A percentile compares a stretch with the other conserved stretches of the same genome.
Evolutionary conservation across 768 basidiomycete genomes (phyloP).

Genomic region (Cyathus striatus): DNA sequence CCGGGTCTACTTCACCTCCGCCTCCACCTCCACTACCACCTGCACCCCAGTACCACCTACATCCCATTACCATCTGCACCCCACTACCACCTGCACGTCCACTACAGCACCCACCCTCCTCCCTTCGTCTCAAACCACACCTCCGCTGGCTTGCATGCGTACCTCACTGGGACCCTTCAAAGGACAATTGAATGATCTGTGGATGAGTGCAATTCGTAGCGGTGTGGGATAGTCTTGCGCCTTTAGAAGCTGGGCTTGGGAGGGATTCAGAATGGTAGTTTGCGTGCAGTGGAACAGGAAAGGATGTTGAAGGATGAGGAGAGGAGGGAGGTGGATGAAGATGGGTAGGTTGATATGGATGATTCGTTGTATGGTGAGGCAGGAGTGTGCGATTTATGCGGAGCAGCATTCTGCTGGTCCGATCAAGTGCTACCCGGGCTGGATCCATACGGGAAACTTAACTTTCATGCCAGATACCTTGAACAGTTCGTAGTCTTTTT

Average conservation of each 20-base stretch:
- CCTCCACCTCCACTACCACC: no score
- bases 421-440: background rate
- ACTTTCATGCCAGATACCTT: background rate
- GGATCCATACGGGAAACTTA: background rate
- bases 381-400: slow-evolving; percentile 82
- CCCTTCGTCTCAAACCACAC: slow-evolving; percentile 55
- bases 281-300: slow-evolving; percentile 19
- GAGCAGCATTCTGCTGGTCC: slow-evolving; percentile 79
- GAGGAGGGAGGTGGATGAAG: slow-evolving; percentile 9
- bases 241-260: slow-evolving; percentile 58
- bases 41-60: no score
- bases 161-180: slow-evolving; percentile 78
- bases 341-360: slow-evolving; percentile 68
- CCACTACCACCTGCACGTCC: slow-evolving; percentile 25
- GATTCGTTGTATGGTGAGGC: slow-evolving; percentile 54
- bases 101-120: slow-evolving; percentile 17
- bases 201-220: slow-evolving; percentile 99
- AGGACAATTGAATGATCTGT: slow-evolving; percentile 99
- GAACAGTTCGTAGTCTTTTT: background rate
- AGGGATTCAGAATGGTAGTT: slow-evolving; percentile 26
- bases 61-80: no score
- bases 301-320: no score
- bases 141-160: slow-evolving; percentile 81
- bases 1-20: slow-evolving; percentile 15
- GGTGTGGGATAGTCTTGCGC: slow-evolving; percentile 88